Evolutionary conservation across 176 grass and related monocot genomes (phyloP), one percentile per base, ranked within the genome.

Genomic region (Eleusine indica): DNA sequence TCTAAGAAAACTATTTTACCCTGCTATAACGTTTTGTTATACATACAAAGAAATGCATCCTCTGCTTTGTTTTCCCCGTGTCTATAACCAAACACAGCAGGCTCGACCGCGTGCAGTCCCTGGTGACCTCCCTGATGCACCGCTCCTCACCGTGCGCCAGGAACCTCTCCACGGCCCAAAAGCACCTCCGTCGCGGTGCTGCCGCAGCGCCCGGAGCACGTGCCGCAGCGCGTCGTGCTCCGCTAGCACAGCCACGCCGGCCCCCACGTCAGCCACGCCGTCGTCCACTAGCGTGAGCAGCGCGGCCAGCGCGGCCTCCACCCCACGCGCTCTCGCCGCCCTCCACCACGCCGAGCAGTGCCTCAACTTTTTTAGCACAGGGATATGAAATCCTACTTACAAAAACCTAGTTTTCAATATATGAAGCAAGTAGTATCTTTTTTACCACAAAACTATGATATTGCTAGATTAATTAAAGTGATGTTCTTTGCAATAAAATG

Each of bases 111-210:
- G 78, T 74, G 9, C 93, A 84, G 28, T 99, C 89, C 0, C 68
- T 22, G 42, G 75, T 93, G 49, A 99, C 90, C 4, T 91, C 91
- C 40, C 70, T 86, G 15, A 87, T 44, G 54, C 80, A 84, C 52
- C 85, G 85, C 25, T 96, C 91, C 5, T 74, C 49, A 35, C 97
- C 93, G 46, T 88, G 89, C 68, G 68, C 53, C 29, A 99, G 76
- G 70, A 94, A 94, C 81, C 80, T 88, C 68, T 99, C 93, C 48
- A 99, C 76, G 56, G 86, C 80, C 97, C 93, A 99, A 70, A 99
- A 94, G 67, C 87, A 84, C 81, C 87, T 82, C 84, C 88, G 38
- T 21, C 81, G 15, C 63, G 19, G 86, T 92, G 93, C 87, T 92
- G 87, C 71, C 91, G 89, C 17, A 96, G 74, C 21, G 56, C 88